Evolutionary conservation across 352 stramenopile species (phyloP).

Genomic region (Phytophthora litchii): DNA sequence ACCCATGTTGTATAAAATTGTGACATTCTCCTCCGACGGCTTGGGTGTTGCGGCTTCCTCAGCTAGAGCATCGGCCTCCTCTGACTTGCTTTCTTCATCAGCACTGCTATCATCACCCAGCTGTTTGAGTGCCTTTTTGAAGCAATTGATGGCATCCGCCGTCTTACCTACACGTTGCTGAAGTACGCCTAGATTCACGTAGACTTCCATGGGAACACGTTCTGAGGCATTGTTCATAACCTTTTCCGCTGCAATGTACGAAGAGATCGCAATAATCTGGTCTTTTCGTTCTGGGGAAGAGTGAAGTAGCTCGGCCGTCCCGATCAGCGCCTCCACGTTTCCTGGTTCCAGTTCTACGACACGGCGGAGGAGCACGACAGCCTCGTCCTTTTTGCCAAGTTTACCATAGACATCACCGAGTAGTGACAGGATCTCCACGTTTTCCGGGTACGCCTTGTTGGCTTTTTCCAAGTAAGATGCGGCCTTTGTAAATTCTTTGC

Average conservation of each 20-base stretch:
- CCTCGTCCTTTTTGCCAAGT: conserved; percentile 82
- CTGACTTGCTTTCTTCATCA: conserved; percentile 47
- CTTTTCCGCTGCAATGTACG: conserved; percentile 88
- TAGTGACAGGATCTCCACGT: conserved; percentile 84
- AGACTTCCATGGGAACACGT: conserved; percentile 81
- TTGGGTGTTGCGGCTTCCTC: conserved; percentile 49
- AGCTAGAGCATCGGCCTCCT: conserved; percentile 43
- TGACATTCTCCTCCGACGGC: conserved; percentile 85
- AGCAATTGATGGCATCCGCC: conserved; percentile 91
- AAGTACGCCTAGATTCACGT: conserved; percentile 84
- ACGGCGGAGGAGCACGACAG: conserved; percentile 77
- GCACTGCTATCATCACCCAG: conserved; percentile 43
- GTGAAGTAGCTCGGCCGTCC: conserved; percentile 82
- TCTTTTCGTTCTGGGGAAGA: conserved; percentile 83
- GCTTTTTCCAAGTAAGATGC: conserved; percentile 88
- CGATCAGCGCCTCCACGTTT: conserved; percentile 86
- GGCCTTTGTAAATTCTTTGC: conserved; percentile 85
- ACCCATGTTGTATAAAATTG: conserved; percentile 96
- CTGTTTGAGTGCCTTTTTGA: conserved; percentile 80
- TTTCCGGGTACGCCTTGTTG: conserved; percentile 90
- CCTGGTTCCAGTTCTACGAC: conserved; percentile 86
- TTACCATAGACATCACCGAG: conserved; percentile 85
- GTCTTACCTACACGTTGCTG: conserved; percentile 89
- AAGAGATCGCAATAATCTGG: conserved; percentile 90
- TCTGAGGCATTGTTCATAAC: conserved; percentile 88